Conservation (phyloP, 257 asterid genomes). For the Lavandula angustifolia region DNA sequence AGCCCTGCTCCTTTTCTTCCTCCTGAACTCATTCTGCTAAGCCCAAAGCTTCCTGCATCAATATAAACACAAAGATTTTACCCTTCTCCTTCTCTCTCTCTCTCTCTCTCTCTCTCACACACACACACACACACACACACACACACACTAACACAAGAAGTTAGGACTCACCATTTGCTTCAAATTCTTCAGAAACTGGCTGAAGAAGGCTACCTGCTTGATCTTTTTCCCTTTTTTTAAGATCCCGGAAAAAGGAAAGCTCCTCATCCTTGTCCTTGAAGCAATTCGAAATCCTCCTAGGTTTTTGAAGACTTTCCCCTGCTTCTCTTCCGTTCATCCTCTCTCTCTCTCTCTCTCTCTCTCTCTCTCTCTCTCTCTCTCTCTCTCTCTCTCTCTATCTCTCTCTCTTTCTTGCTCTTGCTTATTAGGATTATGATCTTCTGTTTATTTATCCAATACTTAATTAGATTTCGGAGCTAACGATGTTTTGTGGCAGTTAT, state of each 20-base stretch:
- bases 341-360: neutral
- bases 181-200: conserved; percentile 68
- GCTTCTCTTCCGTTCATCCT: conserved; percentile 41
- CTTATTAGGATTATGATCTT: neutral
- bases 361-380: conserved; percentile 39
- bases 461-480: conserved; percentile 28
- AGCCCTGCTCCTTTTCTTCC: conserved; percentile 45
- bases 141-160: neutral
- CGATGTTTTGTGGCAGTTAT: conserved; percentile 3
- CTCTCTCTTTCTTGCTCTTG: conserved; percentile 30
- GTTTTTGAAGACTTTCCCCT: conserved; percentile 18
- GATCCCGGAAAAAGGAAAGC: conserved; percentile 62
- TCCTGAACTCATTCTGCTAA: conserved; percentile 51
- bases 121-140: no score
- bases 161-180: conserved; percentile 46
- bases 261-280: conserved; percentile 67
- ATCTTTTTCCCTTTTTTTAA: conserved; percentile 58
- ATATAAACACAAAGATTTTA: no score
- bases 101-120: no score
- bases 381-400: neutral
- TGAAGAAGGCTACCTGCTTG: conserved; percentile 57
- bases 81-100: no score
- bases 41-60: conserved; percentile 51
- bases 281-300: conserved; percentile 35
- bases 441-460: neutral